These are phyloP conservation scores for Syncephalastrum racemosum DNA, from an alignment of 371 early-diverging fungal genomes.

Conservation along the genomic window DNA sequence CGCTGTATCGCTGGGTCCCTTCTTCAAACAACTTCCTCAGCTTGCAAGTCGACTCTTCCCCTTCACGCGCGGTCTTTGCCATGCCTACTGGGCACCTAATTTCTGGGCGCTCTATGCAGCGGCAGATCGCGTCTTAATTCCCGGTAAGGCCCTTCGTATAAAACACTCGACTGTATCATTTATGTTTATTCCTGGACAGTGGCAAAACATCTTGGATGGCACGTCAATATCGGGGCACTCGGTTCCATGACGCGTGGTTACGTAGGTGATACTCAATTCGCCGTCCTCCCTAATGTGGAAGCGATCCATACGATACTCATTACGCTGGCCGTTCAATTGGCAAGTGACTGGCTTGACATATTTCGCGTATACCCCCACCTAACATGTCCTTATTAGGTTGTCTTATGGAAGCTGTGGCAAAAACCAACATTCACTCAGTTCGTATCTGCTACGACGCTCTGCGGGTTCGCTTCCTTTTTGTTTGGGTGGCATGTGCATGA, in stretches of 20 bases:
- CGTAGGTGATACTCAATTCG: slow-evolving; percentile 88
- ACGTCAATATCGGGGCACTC: slow-evolving; percentile 46
- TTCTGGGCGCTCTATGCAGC: slow-evolving; percentile 94
- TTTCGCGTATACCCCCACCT: not conserved
- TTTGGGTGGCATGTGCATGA: slow-evolving; percentile 99
- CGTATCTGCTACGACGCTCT: slow-evolving; percentile 71
- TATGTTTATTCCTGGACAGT: slow-evolving; percentile 20
- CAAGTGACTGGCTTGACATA: slow-evolving; percentile 17
- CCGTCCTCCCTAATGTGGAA: slow-evolving; percentile 72
- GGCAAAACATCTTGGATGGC: slow-evolving; percentile 40
- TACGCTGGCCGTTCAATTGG: slow-evolving; percentile 75
- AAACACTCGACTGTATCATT: too few species aligned
- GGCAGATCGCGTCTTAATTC: slow-evolving; percentile 73
- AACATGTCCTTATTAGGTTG: slow-evolving; percentile 21
- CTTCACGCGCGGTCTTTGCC: slow-evolving; percentile 93
- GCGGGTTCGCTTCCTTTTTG: slow-evolving; percentile 85
- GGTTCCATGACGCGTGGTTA: slow-evolving; percentile 86
- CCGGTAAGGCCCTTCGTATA: slow-evolving; percentile 19
- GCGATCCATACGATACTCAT: slow-evolving; percentile 76
- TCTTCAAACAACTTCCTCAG: slow-evolving; percentile 72
- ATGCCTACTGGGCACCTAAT: slow-evolving; percentile 98
- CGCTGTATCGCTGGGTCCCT: slow-evolving; percentile 83
- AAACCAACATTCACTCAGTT: slow-evolving; percentile 72
- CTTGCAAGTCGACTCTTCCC: slow-evolving; percentile 90
- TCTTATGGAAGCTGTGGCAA: slow-evolving; percentile 59